Base-by-base conservation (phyloP, 179 eudicot genomes). In the Gypsophila paniculata region DNA sequence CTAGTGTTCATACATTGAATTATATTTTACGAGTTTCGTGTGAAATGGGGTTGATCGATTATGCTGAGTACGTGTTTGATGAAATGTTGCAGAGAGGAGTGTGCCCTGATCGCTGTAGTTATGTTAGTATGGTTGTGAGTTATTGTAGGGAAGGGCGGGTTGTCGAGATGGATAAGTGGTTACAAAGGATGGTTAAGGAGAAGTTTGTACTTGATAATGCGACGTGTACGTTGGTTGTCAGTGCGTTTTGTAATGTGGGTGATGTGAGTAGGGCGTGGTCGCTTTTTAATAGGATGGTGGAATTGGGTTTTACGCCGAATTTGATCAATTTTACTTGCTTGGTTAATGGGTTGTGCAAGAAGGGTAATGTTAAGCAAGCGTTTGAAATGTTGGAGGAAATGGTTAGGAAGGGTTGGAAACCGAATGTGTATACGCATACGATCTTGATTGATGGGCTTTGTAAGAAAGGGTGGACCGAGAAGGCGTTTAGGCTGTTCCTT, bases 391-490 rank as follows among this genome's bases (percentile, higher is more conserved):
- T 93, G 73, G 98, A 93, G 78, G 98, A 91, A 71, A 91, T 89
- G 98, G 97, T 85, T 23, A 78, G 84, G 38, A 86, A 83, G 77
- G 96, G 93, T 6, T 89, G 90, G 88, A 93, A 89, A 62, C 98
- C 98, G 0, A 93, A 93, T 86, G 90, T 89, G 12, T 93, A 89
- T 69, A 93, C 96, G 8, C 98, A 93, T 82, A 89, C 98, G 0
- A 75, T 81, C 7, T 74, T 93, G 77, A 93, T 93, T 62, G 88
- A 93, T 63, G 96, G 98, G 10, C 84, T 93, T 11, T 91, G 96
- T 82, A 91, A 91, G 78, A 93, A 91, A 57, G 98, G 98, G 14
- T 93, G 98, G 98, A 89, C 91, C 0, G 98, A 93, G 62, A 93
- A 87, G 84, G 98, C 98, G 9, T 93, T 93, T 77, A 86, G 98